A percentile compares a stretch with the other conserved stretches of the same genome.
These are phyloP conservation scores for Cornus controversa DNA, from an alignment of 148 eudicot genomes.

Conservation along the genomic window DNA sequence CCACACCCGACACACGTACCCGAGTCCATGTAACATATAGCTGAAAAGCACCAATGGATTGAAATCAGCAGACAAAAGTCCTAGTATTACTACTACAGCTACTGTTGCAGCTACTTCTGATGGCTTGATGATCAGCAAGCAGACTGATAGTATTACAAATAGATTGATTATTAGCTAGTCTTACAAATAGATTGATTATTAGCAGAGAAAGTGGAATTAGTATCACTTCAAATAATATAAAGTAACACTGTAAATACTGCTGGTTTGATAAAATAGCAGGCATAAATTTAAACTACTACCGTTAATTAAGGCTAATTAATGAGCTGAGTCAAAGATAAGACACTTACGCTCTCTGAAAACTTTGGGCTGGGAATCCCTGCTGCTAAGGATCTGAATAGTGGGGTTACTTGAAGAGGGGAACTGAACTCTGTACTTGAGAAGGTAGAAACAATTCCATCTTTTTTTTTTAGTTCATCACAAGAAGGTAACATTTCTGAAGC, in stretches of 20 bases:
- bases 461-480: conserved; percentile 19
- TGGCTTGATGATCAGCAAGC: background rate
- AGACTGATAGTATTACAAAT: background rate
- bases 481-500: conserved; percentile 34
- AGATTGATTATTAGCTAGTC: background rate
- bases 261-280: background rate
- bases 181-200: background rate
- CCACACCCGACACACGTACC: no score
- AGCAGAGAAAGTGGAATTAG: background rate
- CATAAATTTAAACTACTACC: background rate
- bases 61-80: background rate
- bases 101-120: background rate
- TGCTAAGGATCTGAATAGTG: conserved; percentile 73
- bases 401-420: conserved; percentile 85
- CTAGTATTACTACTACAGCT: background rate
- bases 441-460: conserved; percentile 26
- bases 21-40: no score
- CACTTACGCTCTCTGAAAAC: conserved; percentile 96
- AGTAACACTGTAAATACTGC: background rate
- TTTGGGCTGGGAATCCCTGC: conserved; percentile 89
- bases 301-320: conserved; percentile 2
- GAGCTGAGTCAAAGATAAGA: conserved; percentile 11
- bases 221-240: background rate
- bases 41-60: background rate
- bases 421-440: conserved; percentile 47